A percentile compares a stretch with the other conserved stretches of the same genome.
Evolutionary conservation across 2,329 filamentous ascomycete species (phyloP).

Genomic region (Fusarium transvaalense): DNA sequence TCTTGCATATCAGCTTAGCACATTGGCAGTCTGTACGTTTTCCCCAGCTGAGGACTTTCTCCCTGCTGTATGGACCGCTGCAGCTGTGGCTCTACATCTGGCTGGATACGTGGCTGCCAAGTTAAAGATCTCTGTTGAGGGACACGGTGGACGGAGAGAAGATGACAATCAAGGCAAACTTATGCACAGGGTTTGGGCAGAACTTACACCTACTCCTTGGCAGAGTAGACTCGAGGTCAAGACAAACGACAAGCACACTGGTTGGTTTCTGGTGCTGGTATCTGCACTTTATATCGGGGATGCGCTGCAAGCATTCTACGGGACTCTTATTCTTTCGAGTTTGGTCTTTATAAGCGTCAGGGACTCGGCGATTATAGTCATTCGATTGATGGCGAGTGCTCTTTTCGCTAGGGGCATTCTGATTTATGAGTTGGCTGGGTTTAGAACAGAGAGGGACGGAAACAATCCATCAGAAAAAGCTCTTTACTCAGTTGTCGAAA

Average conservation of each 20-base stretch:
- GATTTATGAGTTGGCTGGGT: slow-evolving; percentile 27
- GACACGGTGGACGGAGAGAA: not conserved
- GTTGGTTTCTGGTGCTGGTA: slow-evolving; percentile 20
- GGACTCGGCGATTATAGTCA: slow-evolving; percentile 27
- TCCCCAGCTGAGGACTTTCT: slow-evolving; percentile 30
- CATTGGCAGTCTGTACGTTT: slow-evolving; percentile 35
- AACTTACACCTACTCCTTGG: slow-evolving; percentile 19
- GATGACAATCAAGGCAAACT: not conserved
- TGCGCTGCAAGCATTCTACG: slow-evolving; percentile 29
- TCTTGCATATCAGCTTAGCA: slow-evolving; percentile 28
- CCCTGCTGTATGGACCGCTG: slow-evolving; percentile 21
- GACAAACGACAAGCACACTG: not conserved
- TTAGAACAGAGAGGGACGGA: slow-evolving; percentile 8
- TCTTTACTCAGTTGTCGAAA: not conserved
- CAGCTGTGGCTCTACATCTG: slow-evolving; percentile 6
- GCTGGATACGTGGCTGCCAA: slow-evolving; percentile 7
- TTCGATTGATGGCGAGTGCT: slow-evolving; percentile 26
- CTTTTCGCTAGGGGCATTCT: slow-evolving; percentile 22
- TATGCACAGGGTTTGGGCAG: not conserved
- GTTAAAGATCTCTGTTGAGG: slow-evolving; percentile 2
- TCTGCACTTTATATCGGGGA: slow-evolving; percentile 26
- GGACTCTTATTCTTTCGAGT: slow-evolving; percentile 32
- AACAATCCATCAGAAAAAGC: not conserved
- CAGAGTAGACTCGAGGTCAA: slow-evolving; percentile 9
- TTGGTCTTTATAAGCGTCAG: slow-evolving; percentile 35